Evolutionary conservation across 2,329 filamentous ascomycete species (phyloP).

Genomic region (Claviceps maximensis): DNA sequence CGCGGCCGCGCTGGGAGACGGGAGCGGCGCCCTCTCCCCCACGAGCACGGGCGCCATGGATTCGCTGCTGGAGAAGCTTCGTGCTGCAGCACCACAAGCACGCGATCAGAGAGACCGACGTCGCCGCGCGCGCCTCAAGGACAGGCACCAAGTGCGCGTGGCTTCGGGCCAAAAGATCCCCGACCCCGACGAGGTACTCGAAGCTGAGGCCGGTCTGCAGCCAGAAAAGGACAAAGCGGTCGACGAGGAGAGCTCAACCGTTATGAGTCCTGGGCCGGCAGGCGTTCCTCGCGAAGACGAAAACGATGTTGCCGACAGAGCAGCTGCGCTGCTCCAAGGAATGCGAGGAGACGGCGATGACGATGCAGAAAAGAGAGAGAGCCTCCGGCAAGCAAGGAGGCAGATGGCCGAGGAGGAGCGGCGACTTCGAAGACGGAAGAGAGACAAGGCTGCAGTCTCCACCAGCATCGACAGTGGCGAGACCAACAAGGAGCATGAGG

Average conservation of each 20-base stretch:
- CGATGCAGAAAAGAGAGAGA: conserved; percentile 40
- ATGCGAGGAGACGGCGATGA: conserved; percentile 55
- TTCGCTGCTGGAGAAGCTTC: conserved; percentile 82
- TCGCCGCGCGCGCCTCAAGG: conserved; percentile 76
- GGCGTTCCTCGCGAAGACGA: conserved; percentile 33
- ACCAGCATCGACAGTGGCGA: conserved; percentile 18
- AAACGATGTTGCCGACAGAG: conserved; percentile 73
- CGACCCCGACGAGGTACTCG: conserved; percentile 51
- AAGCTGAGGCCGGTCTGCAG: conserved; percentile 31
- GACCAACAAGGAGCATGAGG: conserved; percentile 12
- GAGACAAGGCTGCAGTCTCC: conserved; percentile 40
- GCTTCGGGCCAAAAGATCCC: conserved; percentile 80
- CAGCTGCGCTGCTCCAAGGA: conserved; percentile 71
- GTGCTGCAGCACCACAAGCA: conserved; percentile 80
- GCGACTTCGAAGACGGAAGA: conserved; percentile 49
- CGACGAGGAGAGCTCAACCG: conserved; percentile 32
- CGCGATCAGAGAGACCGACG: conserved; percentile 81
- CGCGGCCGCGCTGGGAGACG: conserved; percentile 21
- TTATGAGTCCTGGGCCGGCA: conserved; percentile 35
- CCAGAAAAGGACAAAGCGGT: conserved; percentile 20
- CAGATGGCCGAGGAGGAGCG: conserved; percentile 74
- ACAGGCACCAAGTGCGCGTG: conserved; percentile 77
- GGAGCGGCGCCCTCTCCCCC: conserved; percentile 45
- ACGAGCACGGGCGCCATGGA: conserved; percentile 87
- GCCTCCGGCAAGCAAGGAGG: conserved; percentile 45